phyloP scores from a whole-genome alignment of 2,329 filamentous ascomycete species.

The Hypoxylon sp. region DNA sequence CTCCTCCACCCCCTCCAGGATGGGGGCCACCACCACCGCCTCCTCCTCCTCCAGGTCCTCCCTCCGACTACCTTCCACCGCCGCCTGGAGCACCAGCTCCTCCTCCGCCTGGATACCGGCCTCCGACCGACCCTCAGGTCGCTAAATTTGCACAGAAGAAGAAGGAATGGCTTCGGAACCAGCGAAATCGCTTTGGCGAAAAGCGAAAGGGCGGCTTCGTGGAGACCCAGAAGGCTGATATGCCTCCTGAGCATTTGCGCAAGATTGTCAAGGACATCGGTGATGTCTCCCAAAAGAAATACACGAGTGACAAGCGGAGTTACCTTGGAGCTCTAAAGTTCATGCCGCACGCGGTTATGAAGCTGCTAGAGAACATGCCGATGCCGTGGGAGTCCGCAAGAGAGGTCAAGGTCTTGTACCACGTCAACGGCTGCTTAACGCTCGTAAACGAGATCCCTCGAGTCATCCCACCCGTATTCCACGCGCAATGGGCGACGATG shows the following conservation, averaged over 20 bases:
- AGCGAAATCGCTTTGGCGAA: constrained; percentile 94
- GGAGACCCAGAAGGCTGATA: constrained; percentile 97
- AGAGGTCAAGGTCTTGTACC: constrained; percentile 97
- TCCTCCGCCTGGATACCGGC: constrained; percentile 86
- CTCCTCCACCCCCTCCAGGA: constrained; percentile 68
- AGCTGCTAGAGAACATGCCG: constrained; percentile 98
- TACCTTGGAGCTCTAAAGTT: constrained; percentile 98
- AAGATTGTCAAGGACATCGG: constrained; percentile 99
- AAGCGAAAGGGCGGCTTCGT: constrained; percentile 97
- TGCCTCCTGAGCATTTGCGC: constrained; percentile 97
- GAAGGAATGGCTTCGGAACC: constrained; percentile 95
- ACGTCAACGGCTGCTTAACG: constrained; percentile 97
- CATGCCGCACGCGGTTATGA: constrained; percentile 98
- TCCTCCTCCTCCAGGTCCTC: constrained; percentile 68
- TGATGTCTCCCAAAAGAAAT: constrained; percentile 99
- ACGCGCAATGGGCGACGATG: constrained; percentile 99
- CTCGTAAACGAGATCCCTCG: constrained; percentile 96
- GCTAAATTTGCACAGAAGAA: constrained; percentile 99
- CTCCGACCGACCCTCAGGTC: constrained; percentile 82
- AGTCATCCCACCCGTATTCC: constrained; percentile 97
- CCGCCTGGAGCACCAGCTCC: constrained; percentile 71
- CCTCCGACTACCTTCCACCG: constrained; percentile 67
- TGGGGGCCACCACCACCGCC: constrained; percentile 64
- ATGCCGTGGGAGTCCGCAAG: constrained; percentile 99
- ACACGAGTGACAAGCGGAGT: constrained; percentile 97